Evolutionary conservation across 768 basidiomycete genomes (phyloP).

Genomic region (Pulveroboletus frians): DNA sequence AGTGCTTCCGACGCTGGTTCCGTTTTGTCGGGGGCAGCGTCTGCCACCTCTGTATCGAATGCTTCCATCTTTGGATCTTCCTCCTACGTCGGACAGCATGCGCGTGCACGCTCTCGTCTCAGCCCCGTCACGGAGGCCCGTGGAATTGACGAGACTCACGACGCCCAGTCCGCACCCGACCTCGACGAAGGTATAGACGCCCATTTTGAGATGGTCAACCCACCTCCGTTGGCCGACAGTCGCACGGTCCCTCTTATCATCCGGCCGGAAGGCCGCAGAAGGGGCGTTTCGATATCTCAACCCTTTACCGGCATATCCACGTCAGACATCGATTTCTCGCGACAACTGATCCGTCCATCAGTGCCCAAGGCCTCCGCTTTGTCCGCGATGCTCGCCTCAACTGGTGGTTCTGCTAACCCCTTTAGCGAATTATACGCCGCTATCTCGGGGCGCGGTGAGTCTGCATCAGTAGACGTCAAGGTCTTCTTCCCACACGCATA

Average conservation of each 20-base stretch:
- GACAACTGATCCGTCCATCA: slow-evolving; percentile 43
- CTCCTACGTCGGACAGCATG: slow-evolving; percentile 34
- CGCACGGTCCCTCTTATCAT: slow-evolving; percentile 14
- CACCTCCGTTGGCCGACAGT: slow-evolving; percentile 28
- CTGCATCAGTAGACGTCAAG: slow-evolving; percentile 57
- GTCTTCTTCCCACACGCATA: slow-evolving; percentile 83
- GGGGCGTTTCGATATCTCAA: slow-evolving; percentile 27
- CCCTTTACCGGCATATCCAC: slow-evolving; percentile 14
- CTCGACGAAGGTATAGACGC: slow-evolving; percentile 32
- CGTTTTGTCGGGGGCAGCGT: slow-evolving; percentile 47
- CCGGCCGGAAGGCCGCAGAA: slow-evolving; percentile 26
- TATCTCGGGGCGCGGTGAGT: slow-evolving; percentile 71
- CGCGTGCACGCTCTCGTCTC: slow-evolving; percentile 43
- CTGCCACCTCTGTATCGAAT: slow-evolving; percentile 47
- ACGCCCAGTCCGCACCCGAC: slow-evolving; percentile 19
- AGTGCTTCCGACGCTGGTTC: slow-evolving; percentile 63
- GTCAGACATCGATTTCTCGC: slow-evolving; percentile 42
- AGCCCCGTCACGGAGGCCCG: slow-evolving; percentile 61
- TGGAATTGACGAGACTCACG: slow-evolving; percentile 27
- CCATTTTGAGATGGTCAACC: slow-evolving; percentile 54
- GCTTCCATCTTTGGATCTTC: slow-evolving; percentile 51
- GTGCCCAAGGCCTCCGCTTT: slow-evolving; percentile 57
- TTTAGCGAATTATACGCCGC: slow-evolving; percentile 84
- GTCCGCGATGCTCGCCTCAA: slow-evolving; percentile 68
- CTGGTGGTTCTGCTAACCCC: slow-evolving; percentile 65